Evolutionary conservation across 1,284 basidiomycete species (phyloP), one percentile per base, ranked within the genome.

Genomic region (Ustilago curta): DNA sequence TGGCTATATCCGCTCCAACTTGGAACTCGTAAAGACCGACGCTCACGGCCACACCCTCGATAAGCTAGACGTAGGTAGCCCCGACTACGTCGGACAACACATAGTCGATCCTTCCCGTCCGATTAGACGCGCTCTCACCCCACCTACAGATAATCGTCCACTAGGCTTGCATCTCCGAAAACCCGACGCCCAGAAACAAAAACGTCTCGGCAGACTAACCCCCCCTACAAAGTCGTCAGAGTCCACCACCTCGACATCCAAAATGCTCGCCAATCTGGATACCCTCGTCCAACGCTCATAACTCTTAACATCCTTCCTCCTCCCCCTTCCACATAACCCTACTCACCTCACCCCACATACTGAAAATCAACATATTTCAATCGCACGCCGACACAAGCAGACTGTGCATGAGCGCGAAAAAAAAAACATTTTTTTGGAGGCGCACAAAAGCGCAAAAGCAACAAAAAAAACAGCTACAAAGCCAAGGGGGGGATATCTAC

Each of bases 231-330:
- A 45, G 23, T 3, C 6, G 27, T 39, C 12, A 19, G 35, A 16
- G 18, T 27, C 40, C 9, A 21, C 7, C 7, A 27, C 59, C 16
- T 59, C 61, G 31, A 69, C 64, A 3, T 59, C 56, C 29, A 63
- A 64, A 31, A 71, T 70, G 72, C 44, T 76, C 8, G 64, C 67
- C 29, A 71, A 71, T 50, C 53, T 70, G 19, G 68, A 67, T n/a
- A 35, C 50, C 3, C 50, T 76, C 32, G 60, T 70, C 44, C 44
- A 75, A 62, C 19, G 35, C 45, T 40, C 31, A 37, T 0, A 31
- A 3, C 35, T 37, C 35, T 37, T 12, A 37, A 27, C 27, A 27
- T 4, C 7, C 27, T 27, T 7, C 27, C 27, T 27, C 27, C 3
- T 27, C 27, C 27, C 27, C 4, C 27, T 27, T 27, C 27, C 27